These are phyloP conservation scores for Dactylis glomerata DNA, from an alignment of 176 grass and related monocot species.

Conservation along the genomic window DNA sequence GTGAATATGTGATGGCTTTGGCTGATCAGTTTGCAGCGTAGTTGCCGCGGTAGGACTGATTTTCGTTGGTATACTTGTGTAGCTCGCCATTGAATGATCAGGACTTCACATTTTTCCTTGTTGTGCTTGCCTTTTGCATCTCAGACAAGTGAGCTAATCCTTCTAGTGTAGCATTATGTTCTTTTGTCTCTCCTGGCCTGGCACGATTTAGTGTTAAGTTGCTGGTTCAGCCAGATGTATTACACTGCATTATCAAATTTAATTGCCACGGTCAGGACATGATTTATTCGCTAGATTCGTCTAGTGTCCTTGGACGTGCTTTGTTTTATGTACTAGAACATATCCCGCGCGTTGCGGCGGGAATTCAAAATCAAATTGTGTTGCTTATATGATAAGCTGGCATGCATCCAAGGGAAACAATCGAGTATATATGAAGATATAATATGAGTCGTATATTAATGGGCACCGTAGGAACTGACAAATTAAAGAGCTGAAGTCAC, in stretches of 20 bases:
- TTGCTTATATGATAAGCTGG: too few species aligned
- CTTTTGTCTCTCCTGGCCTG: neutral
- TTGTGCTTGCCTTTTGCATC: neutral
- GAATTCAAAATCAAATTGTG: too few species aligned
- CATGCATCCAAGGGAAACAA: too few species aligned
- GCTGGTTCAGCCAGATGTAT: neutral
- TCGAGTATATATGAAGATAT: too few species aligned
- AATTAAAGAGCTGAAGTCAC: too few species aligned
- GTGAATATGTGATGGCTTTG: neutral
- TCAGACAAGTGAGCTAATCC: neutral
- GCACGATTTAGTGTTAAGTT: neutral
- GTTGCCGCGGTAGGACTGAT: neutral
- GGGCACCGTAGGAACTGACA: too few species aligned
- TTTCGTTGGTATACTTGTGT: neutral
- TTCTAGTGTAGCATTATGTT: neutral
- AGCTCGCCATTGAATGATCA: neutral
- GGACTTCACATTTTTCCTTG: neutral
- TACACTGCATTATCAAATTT: neutral
- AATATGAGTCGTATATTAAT: too few species aligned
- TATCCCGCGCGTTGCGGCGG: too few species aligned
- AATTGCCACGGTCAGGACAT: neutral
- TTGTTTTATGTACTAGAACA: neutral
- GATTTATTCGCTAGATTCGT: neutral
- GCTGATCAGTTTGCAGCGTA: too few species aligned
- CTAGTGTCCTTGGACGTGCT: neutral